Conservation (phyloP, 2,329 filamentous ascomycete species). For the Dothistroma septosporum region DNA sequence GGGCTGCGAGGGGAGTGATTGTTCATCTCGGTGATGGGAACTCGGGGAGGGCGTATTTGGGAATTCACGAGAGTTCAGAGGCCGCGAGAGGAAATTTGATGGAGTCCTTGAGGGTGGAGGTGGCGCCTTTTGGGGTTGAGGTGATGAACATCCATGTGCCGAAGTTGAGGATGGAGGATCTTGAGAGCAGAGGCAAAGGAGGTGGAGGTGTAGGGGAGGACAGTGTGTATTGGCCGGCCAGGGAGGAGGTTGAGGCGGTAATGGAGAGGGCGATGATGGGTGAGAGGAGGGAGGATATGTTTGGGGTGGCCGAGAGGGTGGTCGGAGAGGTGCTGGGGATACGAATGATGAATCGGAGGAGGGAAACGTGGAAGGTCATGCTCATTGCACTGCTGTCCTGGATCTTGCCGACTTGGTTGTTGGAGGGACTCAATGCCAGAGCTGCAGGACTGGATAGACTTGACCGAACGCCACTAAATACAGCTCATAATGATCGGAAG, state of each 20-base stretch:
- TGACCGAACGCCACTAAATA: neutral
- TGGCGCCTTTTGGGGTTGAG: constrained; percentile 30
- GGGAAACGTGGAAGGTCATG: constrained; percentile 14
- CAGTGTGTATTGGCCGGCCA: constrained; percentile 49
- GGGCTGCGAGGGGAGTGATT: constrained; percentile 29
- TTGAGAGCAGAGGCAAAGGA: constrained; percentile 8
- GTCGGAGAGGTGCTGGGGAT: constrained; percentile 15
- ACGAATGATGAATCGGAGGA: constrained; percentile 1
- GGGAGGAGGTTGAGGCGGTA: constrained; percentile 33
- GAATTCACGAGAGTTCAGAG: constrained; percentile 35
- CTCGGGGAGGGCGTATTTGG: constrained; percentile 20
- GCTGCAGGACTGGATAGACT: constrained; percentile 10
- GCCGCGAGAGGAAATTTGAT: constrained; percentile 24
- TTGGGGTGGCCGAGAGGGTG: constrained; percentile 10
- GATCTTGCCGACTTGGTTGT: constrained; percentile 16
- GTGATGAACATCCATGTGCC: constrained; percentile 22
- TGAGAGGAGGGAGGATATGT: constrained; percentile 14
- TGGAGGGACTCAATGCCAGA: constrained; percentile 9
- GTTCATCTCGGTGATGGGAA: constrained; percentile 36
- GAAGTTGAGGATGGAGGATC: constrained; percentile 14
- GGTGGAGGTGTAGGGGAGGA: constrained; percentile 43
- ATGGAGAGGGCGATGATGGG: constrained; percentile 5
- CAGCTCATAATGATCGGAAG: neutral
- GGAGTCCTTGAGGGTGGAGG: constrained; percentile 27
- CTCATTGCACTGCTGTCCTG: constrained; percentile 13